Conservation (phyloP, 2,329 filamentous ascomycete genomes). For the Harringtonia aguacate region DNA sequence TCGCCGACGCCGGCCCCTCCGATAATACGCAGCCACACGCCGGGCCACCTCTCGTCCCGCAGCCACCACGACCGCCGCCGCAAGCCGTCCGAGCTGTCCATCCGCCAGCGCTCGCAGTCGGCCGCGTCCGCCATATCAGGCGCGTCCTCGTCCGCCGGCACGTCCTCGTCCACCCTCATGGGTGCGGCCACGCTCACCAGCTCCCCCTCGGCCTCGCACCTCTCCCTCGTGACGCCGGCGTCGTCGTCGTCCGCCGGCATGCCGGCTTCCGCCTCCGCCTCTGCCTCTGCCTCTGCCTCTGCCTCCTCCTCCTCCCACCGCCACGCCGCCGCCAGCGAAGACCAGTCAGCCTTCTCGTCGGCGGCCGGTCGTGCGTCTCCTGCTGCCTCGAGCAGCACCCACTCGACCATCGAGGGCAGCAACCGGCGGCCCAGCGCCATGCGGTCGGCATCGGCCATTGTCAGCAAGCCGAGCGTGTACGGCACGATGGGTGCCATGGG, state of each 20-base stretch:
- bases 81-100: conserved; percentile 39
- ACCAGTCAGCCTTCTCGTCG: not conserved
- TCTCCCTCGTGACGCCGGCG: conserved; percentile 7
- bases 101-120: conserved; percentile 45
- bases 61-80: conserved; percentile 40
- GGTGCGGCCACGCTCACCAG: conserved; percentile 15
- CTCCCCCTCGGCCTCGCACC: conserved; percentile 11
- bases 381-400: conserved; percentile 3
- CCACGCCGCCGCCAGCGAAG: not conserved
- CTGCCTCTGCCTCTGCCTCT: not conserved
- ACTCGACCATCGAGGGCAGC: conserved; percentile 10
- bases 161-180: conserved; percentile 16
- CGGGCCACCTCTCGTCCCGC: conserved; percentile 49
- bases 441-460: conserved; percentile 44
- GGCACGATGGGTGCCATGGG: not conserved
- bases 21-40: conserved; percentile 47
- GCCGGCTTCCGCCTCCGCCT: not conserved
- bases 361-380: too few species aligned
- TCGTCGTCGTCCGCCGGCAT: not conserved
- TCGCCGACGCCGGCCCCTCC: conserved; percentile 24
- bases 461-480: conserved; percentile 19
- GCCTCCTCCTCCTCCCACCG: not conserved
- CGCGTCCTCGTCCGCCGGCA: conserved; percentile 10
- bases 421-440: conserved; percentile 31
- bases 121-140: conserved; percentile 18